Evolutionary conservation across 2,329 filamentous ascomycete species (phyloP).

Genomic region (Zymoseptoria passerinii): DNA sequence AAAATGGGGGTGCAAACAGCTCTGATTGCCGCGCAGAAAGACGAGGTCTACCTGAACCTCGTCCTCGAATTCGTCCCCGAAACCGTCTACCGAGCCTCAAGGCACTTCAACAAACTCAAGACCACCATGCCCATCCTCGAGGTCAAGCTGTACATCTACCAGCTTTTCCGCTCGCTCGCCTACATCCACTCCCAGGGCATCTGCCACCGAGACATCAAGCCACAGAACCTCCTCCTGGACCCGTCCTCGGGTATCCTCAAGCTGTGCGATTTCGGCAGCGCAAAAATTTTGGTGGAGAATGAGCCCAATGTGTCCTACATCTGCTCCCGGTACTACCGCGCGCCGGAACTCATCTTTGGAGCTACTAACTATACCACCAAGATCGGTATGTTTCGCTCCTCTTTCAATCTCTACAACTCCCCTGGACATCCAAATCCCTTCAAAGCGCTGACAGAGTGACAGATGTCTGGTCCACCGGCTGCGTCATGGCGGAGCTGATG

Average conservation of each 20-base stretch:
- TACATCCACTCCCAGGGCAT: constrained; percentile 99
- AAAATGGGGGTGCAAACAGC: constrained; percentile 30
- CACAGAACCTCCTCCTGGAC: constrained; percentile 91
- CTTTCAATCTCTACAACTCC: background rate
- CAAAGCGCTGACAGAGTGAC: constrained; percentile 12
- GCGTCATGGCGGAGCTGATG: constrained; percentile 99
- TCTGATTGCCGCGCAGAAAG: constrained; percentile 47
- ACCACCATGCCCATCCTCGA: constrained; percentile 98
- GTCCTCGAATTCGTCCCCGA: constrained; percentile 98
- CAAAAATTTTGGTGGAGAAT: constrained; percentile 96
- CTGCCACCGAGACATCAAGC: constrained; percentile 98
- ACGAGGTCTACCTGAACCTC: constrained; percentile 97
- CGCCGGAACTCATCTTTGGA: constrained; percentile 95
- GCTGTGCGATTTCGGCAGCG: constrained; percentile 97
- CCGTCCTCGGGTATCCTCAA: constrained; percentile 87
- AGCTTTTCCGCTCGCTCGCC: constrained; percentile 93
- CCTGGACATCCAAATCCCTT: background rate
- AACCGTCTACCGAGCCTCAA: constrained; percentile 93
- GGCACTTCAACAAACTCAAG: constrained; percentile 99
- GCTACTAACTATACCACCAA: constrained; percentile 99
- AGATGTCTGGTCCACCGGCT: constrained; percentile 99
- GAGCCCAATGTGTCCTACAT: constrained; percentile 99
- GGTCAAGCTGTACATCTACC: constrained; percentile 99
- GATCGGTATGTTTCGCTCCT: constrained; percentile 72
- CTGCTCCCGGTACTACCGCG: constrained; percentile 97